Conservation (phyloP, 305 asterid species). For the Vinca major region DNA sequence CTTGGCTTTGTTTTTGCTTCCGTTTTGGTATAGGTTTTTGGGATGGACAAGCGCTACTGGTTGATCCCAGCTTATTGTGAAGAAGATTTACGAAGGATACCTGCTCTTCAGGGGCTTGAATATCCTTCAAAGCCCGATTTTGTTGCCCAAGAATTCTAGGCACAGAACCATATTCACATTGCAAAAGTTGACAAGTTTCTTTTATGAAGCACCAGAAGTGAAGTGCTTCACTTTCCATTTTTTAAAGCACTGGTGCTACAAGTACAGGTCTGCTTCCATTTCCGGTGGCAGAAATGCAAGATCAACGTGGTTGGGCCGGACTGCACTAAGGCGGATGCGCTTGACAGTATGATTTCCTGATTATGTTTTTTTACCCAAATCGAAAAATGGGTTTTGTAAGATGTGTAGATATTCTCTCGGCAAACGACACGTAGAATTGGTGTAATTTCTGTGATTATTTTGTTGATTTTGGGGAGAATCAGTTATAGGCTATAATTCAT, state of each 20-base stretch:
- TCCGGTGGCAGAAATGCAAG: neutral
- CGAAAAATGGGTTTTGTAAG: conserved; percentile 11
- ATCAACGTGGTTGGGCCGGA: conserved; percentile 8
- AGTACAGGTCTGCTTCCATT: neutral
- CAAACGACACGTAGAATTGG: neutral
- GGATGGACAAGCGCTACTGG: conserved; percentile 73
- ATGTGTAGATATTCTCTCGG: neutral
- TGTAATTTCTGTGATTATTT: conserved; percentile 3
- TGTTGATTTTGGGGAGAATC: conserved; percentile 7
- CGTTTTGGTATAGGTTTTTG: conserved; percentile 57
- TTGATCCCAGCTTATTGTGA: conserved; percentile 77
- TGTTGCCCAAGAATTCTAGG: conserved; percentile 57
- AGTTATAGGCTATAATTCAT: conserved; percentile 8
- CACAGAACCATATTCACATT: neutral
- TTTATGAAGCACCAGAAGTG: conserved; percentile 13
- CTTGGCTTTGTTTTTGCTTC: neutral
- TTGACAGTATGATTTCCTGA: conserved; percentile 9
- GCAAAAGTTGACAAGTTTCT: neutral
- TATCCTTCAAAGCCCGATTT: conserved; percentile 85
- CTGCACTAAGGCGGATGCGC: conserved; percentile 5
- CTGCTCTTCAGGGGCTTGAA: conserved; percentile 91
- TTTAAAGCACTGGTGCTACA: neutral
- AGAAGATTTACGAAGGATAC: conserved; percentile 76
- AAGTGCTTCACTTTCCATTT: conserved; percentile 5
- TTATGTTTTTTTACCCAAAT: conserved; percentile 4